Conservation (phyloP, 169 alveolate genomes). For the Besnoitia besnoiti region DNA sequence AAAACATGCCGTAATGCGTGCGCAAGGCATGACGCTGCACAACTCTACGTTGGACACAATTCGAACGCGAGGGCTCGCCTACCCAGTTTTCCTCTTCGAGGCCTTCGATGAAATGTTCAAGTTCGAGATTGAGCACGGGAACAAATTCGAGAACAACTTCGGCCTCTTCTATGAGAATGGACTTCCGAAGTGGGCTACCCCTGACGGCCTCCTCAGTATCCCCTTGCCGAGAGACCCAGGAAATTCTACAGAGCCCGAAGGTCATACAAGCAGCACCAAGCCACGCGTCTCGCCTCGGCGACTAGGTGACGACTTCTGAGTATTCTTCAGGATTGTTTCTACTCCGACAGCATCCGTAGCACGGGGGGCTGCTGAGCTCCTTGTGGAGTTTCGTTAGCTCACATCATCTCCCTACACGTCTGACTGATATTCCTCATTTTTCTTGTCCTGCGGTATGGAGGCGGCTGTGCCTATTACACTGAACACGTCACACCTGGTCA, state of each 20-base stretch:
- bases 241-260: not conserved
- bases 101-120: conserved; percentile 54
- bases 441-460: too few relatives aligned
- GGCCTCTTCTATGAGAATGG: conserved; percentile 52
- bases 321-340: too few relatives aligned
- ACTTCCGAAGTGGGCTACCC: conserved; percentile 33
- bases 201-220: conserved; percentile 27
- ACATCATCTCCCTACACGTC: too few relatives aligned
- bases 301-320: not conserved
- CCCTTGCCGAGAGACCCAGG: not conserved
- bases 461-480: too few relatives aligned
- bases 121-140: conserved; percentile 59
- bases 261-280: not conserved
- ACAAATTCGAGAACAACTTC: conserved; percentile 44
- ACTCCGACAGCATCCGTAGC: too few relatives aligned
- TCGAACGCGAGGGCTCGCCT: not conserved
- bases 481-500: too few relatives aligned
- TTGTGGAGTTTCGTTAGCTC: too few relatives aligned
- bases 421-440: too few relatives aligned
- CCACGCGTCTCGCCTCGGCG: not conserved
- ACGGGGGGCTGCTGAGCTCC: too few relatives aligned
- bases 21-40: conserved; percentile 34
- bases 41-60: conserved; percentile 27
- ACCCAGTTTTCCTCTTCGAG: conserved; percentile 57
- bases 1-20: conserved; percentile 24